Evolutionary conservation across 2,329 filamentous ascomycete genomes (phyloP).

Genomic region (Aureobasidium sp.): DNA sequence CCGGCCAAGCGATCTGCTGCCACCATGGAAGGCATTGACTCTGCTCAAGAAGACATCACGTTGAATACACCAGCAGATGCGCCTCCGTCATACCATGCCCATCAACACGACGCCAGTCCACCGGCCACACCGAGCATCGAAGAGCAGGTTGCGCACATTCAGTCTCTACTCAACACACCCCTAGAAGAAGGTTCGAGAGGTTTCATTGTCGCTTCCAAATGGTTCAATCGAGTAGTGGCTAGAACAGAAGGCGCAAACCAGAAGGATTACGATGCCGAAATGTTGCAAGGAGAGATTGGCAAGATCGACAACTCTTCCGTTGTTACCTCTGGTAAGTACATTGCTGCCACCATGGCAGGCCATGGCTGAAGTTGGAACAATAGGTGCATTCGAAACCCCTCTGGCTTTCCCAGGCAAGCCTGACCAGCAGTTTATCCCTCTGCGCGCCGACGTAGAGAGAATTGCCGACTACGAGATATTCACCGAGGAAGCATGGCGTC

Average conservation of each 20-base stretch:
- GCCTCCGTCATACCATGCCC: constrained; percentile 24
- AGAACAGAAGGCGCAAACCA: constrained; percentile 52
- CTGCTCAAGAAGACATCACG: background rate
- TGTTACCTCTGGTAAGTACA: constrained; percentile 35
- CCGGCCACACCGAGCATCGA: constrained; percentile 43
- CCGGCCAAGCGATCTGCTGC: constrained; percentile 49
- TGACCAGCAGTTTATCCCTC: constrained; percentile 52
- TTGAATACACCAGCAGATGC: background rate
- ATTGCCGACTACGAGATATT: constrained; percentile 70
- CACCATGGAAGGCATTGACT: constrained; percentile 42
- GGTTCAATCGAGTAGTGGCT: constrained; percentile 67
- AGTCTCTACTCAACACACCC: constrained; percentile 48
- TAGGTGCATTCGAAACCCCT: constrained; percentile 22
- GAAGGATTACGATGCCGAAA: constrained; percentile 50
- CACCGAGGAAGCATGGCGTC: constrained; percentile 70
- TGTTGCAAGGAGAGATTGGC: constrained; percentile 57
- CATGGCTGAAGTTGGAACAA: background rate
- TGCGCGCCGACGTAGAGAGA: constrained; percentile 58
- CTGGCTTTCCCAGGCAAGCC: constrained; percentile 19
- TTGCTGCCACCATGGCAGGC: background rate
- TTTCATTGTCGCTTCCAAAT: constrained; percentile 69
- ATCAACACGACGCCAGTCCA: background rate
- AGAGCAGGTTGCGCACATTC: constrained; percentile 67
- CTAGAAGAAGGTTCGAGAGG: constrained; percentile 65
- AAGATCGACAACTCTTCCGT: constrained; percentile 84